Evolutionary conservation across 2,329 filamentous ascomycete genomes (phyloP).

Genomic region (Trichoderma polysporum): DNA sequence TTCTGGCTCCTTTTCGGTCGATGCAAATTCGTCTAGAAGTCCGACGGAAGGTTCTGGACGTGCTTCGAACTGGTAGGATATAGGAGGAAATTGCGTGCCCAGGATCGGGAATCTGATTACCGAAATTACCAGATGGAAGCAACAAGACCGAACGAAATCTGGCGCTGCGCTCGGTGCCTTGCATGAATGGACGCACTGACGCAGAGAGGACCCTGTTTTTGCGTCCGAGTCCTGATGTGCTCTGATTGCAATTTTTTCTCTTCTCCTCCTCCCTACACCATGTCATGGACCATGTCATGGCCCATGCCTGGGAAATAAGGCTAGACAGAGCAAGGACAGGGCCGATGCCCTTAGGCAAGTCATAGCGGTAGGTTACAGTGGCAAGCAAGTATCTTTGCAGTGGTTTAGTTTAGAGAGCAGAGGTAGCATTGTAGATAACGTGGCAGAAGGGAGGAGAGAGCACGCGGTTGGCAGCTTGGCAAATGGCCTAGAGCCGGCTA

Average conservation of each 20-base stretch:
- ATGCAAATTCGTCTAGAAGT: constrained; percentile 6
- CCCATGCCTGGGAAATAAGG: background rate
- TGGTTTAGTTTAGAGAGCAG: background rate
- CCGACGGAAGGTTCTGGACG: constrained; percentile 7
- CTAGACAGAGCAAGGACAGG: background rate
- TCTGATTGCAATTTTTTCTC: background rate
- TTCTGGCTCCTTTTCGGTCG: background rate
- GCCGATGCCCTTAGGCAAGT: background rate
- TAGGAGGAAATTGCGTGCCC: constrained; percentile 13
- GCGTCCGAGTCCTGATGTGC: background rate
- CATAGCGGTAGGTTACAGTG: background rate
- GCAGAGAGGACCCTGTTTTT: background rate
- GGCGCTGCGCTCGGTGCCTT: constrained; percentile 10
- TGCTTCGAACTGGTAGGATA: background rate
- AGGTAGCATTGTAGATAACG: background rate
- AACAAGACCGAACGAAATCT: background rate
- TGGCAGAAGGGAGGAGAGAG: background rate
- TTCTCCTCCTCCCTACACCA: background rate
- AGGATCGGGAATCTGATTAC: background rate
- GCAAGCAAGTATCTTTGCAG: too few relatives aligned
- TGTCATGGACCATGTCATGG: background rate
- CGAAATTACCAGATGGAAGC: constrained; percentile 3
- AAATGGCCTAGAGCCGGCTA: background rate
- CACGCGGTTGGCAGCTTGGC: constrained; percentile 5
- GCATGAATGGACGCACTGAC: constrained; percentile 16